Base-by-base conservation (phyloP, 2,329 filamentous ascomycete species). In the Pestalotiopsis sp. region DNA sequence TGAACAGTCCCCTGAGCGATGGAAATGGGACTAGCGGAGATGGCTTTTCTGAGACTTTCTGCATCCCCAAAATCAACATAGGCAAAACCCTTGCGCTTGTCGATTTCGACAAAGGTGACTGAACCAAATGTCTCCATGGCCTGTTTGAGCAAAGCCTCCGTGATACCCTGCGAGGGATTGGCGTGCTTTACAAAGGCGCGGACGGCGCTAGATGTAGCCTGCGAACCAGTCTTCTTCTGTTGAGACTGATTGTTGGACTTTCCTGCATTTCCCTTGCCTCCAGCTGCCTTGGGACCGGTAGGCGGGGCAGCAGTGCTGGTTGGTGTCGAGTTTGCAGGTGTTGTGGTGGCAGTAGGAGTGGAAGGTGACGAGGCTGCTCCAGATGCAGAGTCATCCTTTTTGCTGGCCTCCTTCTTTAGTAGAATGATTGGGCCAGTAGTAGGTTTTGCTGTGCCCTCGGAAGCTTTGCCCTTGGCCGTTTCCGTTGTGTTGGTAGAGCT, bases 11-110 rank as follows among this genome's bases (percentile, higher is more conserved):
- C 94, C 77, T 97, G 92, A 0, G 92, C 95, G 12, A 98, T 91
- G 23, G 91, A 84, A 38, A 98, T 87, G 0, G 93, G 93, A 76
- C 94, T 97, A 13, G 92, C 93, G 17, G 90, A 87, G 76, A 97
- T 90, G 4, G 95, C 95, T 75, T 93, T 94, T 74, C 88, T 88
- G 31, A 98, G 84, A 11, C 88, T 86, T 9, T 91, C 89, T 0
- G 91, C 86, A 25, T 94, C 90, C 11, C 88, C 87, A 81, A 98
- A 98, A 71, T 97, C 93, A 52, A 97, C 91, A 77, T 98, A 97
- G 2, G 94, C 95, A 75, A 97, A 97, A 0, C 94, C 94, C 79
- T 98, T 98, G 75, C 95, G 92, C 79, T 94, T 95, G 78, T 98
- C 95, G 66, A 98, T 95, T 75, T 98, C 95, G 20, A 97, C 93